Percentiles rank a stretch among this genome's conserved stretches.
These are phyloP conservation scores for Mycena pura DNA, from an alignment of 768 basidiomycete species.

Conservation along the genomic window DNA sequence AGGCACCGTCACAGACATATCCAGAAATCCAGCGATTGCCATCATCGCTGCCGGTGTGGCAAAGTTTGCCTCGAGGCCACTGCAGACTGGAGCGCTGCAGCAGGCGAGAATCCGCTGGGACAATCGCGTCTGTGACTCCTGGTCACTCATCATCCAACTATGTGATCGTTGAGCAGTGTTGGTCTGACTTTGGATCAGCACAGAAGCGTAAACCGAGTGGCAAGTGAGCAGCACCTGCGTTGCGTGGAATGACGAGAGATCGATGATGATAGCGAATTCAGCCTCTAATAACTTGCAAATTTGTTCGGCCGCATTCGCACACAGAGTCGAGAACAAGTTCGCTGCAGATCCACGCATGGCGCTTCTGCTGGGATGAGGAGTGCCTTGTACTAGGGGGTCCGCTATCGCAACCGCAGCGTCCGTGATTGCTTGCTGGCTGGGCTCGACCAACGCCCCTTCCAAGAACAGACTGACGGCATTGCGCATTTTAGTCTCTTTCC, in stretches of 20 bases:
- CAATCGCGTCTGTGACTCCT: not conserved
- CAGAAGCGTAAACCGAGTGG: not conserved
- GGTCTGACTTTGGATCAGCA: not conserved
- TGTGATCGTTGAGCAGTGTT: not conserved
- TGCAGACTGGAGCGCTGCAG: not conserved
- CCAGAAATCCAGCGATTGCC: conserved; percentile 7
- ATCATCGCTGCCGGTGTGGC: conserved; percentile 6
- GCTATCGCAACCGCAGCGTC: not conserved
- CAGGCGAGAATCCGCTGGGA: not conserved
- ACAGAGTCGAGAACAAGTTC: not conserved
- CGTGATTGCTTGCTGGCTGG: conserved; percentile 3
- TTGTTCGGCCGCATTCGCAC: conserved; percentile 12
- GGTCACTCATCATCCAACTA: not conserved
- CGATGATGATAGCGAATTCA: conserved; percentile 17
- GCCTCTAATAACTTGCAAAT: conserved; percentile 15
- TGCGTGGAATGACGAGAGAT: conserved; percentile 4
- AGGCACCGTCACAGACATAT: conserved; percentile 6
- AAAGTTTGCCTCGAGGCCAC: not conserved
- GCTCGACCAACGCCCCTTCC: conserved; percentile 9
- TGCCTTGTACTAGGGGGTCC: conserved; percentile 11
- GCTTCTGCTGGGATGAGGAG: not conserved
- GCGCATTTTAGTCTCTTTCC: conserved; percentile 2
- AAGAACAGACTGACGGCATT: conserved; percentile 8
- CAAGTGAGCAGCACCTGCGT: not conserved
- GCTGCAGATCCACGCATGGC: not conserved